Evolutionary conservation across 176 grass and related monocot species (phyloP), one percentile per base, ranked within the genome.

Genomic region (Oryza punctata): DNA sequence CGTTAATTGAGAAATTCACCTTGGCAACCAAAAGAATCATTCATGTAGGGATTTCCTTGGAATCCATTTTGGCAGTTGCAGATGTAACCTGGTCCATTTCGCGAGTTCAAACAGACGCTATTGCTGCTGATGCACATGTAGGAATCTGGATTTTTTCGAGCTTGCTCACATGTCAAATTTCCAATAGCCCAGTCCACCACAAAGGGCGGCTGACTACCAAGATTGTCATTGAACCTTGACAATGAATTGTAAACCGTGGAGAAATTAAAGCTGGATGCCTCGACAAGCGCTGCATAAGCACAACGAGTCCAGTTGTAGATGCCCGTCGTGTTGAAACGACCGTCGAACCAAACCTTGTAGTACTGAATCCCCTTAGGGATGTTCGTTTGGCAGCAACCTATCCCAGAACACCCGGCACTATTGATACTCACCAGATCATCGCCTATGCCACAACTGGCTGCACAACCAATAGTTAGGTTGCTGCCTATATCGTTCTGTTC

Each of bases 221-320:
- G 2, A 2, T 1, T 18, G n/a, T 0, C 3, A 7, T 27, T 27
- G 35, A 89, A 69, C 2, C 5, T 37, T 1, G 41, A 24, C 0
- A 69, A 61, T 2, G 26, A 78, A 10, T 27, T 3, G 15, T 86
- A 78, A 37, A 9, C 27, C 12, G 38, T 3, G 0, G 7, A 3
- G 21, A 86, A 86, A 6, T 1, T 14, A 50, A 83, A 86, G 14
- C 7, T 6, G 2, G 12, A 79, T 1, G 1, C 16, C 37, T 86
- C 84, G 52, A 78, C 54, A 1, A 90, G 67, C 4, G 78, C 64
- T 1, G 66, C 88, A 12, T 86, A 90, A 65, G 72, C 77, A 45
- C 88, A 90, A 11, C 7, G 47, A 16, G 65, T 79, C 9, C 37
- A 66, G 46, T 46, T 5, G 32, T 78, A 47, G 16, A 69, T 75